These are phyloP conservation scores for Fraxinus paxiana DNA, from an alignment of 305 asterid genomes.

Conservation along the genomic window DNA sequence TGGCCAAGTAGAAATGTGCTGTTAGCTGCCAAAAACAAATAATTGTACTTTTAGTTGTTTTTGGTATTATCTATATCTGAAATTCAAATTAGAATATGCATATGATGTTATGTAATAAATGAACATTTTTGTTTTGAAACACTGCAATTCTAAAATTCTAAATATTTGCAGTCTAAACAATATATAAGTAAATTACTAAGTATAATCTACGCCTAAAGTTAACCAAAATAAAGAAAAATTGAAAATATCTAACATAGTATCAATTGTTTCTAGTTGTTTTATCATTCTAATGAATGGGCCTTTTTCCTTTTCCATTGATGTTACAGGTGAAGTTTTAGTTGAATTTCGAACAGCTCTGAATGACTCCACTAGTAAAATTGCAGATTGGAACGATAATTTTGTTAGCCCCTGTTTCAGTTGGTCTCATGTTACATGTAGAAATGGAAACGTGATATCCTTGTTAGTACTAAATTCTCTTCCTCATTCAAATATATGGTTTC, in stretches of 20 bases:
- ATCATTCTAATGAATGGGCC: not conserved
- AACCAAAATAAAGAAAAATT: not conserved
- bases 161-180: not conserved
- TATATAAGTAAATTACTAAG: not conserved
- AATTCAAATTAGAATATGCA: not conserved
- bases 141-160: not conserved
- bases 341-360: constrained; percentile 53
- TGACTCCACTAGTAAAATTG: constrained; percentile 50
- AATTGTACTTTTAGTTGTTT: not conserved
- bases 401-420: constrained; percentile 91
- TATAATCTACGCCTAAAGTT: not conserved
- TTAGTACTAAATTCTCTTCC: constrained; percentile 35
- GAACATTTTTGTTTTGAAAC: too few relatives aligned
- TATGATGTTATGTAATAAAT: not conserved
- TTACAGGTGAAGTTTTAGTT: constrained; percentile 65
- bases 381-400: constrained; percentile 54
- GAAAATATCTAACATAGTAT: not conserved
- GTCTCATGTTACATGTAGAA: constrained; percentile 68
- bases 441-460: constrained; percentile 68
- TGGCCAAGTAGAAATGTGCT: not conserved
- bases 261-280: not conserved
- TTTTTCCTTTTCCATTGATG: not conserved
- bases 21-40: not conserved
- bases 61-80: not conserved
- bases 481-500: not conserved